Conservation (phyloP, 306 rosid species). For the Cicer chorassanicum region DNA sequence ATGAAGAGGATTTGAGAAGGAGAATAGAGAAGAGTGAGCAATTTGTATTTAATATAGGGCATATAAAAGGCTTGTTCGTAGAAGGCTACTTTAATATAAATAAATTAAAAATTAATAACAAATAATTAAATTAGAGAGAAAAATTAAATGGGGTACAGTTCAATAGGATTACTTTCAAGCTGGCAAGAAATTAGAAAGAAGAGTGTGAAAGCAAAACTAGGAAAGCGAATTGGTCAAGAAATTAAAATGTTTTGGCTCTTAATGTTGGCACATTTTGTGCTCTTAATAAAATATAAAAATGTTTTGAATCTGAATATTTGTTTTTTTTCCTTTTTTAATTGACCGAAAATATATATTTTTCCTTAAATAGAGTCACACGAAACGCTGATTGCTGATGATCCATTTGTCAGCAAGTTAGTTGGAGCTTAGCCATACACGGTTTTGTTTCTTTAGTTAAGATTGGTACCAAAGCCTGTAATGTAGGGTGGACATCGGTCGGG, state of each 20-base stretch:
- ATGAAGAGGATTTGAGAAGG: conserved; percentile 1
- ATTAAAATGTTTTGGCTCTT: conserved; percentile 34
- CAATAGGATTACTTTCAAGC: conserved; percentile 2
- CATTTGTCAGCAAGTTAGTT: conserved; percentile 30
- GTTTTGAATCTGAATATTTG: too few species aligned
- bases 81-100: not conserved
- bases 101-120: not conserved
- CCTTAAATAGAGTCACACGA: not conserved
- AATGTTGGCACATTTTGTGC: too few species aligned
- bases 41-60: conserved; percentile 14
- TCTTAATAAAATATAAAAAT: too few species aligned
- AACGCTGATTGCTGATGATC: conserved; percentile 8
- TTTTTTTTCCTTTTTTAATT: not conserved
- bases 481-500: too few species aligned
- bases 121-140: conserved; percentile 22
- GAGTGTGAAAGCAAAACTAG: not conserved
- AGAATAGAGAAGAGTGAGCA: conserved; percentile 12
- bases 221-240: conserved; percentile 21
- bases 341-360: not conserved
- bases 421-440: conserved; percentile 35
- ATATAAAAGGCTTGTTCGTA: not conserved
- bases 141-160: conserved; percentile 15
- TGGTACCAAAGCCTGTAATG: not conserved
- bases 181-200: conserved; percentile 23
- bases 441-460: conserved; percentile 26